Evolutionary conservation across 2,329 filamentous ascomycete species (phyloP).

Genomic region (Ilyonectria robusta): DNA sequence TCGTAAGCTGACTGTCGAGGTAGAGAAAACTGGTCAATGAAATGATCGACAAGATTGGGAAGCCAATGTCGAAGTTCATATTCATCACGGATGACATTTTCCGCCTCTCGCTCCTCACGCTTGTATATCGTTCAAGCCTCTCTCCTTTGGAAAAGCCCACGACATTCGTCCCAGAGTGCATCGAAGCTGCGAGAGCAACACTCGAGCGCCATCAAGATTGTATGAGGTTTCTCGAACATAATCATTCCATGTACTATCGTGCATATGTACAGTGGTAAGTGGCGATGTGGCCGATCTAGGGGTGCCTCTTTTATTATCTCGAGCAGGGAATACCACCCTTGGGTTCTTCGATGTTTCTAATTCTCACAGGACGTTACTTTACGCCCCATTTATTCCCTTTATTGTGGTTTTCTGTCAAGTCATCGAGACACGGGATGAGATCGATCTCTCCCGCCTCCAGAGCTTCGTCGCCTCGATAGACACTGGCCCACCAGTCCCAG

Average conservation of each 20-base stretch:
- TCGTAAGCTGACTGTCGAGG: background rate
- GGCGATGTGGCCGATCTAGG: background rate
- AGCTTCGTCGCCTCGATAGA: constrained; percentile 67
- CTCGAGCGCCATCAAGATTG: constrained; percentile 54
- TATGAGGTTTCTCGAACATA: constrained; percentile 54
- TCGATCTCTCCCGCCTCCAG: constrained; percentile 63
- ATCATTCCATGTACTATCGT: constrained; percentile 54
- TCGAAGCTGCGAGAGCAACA: constrained; percentile 20
- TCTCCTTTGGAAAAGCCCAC: background rate
- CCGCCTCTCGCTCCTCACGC: constrained; percentile 25
- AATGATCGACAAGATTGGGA: background rate
- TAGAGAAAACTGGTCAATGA: background rate
- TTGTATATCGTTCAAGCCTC: constrained; percentile 21
- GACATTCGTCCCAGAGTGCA: constrained; percentile 17
- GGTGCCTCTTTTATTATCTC: background rate
- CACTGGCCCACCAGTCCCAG: constrained; percentile 59
- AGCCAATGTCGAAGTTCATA: constrained; percentile 1
- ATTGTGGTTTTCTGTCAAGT: constrained; percentile 67
- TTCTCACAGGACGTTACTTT: constrained; percentile 58
- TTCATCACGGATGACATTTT: constrained; percentile 27
- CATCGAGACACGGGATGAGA: constrained; percentile 60
- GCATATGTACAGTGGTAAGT: constrained; percentile 61
- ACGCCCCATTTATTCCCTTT: constrained; percentile 67
- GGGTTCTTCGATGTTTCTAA: background rate
- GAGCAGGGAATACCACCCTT: background rate